A percentile compares a stretch with the other conserved stretches of the same genome.
Conservation (phyloP, 148 eudicot genomes). For the Diospyros lotus region DNA sequence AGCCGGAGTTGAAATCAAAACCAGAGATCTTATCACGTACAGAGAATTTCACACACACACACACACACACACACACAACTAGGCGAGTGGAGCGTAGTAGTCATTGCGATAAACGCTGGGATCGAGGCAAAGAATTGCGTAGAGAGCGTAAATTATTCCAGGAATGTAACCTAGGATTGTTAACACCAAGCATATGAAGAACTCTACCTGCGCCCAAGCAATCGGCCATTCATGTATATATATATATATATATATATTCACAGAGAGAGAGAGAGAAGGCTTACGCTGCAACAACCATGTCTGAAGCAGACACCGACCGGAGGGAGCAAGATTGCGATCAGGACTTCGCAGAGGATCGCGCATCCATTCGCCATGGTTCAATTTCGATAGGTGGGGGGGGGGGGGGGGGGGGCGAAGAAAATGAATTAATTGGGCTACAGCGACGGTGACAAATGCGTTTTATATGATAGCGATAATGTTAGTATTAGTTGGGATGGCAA, state of each 20-base stretch:
- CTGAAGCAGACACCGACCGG: constrained; percentile 50
- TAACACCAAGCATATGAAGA: constrained; percentile 67
- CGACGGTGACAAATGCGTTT: no score
- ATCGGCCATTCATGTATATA: neutral
- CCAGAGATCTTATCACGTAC: neutral
- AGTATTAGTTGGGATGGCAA: no score
- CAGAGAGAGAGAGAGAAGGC: neutral
- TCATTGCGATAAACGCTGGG: constrained; percentile 32
- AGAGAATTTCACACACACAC: neutral
- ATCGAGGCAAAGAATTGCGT: constrained; percentile 58
- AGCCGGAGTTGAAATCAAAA: neutral
- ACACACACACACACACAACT: no score
- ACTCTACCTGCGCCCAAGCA: constrained; percentile 47
- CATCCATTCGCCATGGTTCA: constrained; percentile 17
- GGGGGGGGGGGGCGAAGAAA: neutral
- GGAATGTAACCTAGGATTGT: constrained; percentile 80
- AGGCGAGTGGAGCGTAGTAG: constrained; percentile 23
- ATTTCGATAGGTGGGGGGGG: neutral
- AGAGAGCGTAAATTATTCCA: constrained; percentile 77
- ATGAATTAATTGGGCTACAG: neutral
- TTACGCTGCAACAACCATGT: constrained; percentile 49
- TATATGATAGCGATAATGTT: no score
- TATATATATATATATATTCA: neutral
- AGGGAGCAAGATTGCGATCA: constrained; percentile 43
- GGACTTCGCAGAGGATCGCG: constrained; percentile 31